A percentile compares a stretch with the other conserved stretches of the same genome.
Evolutionary conservation across 768 basidiomycete species (phyloP).

Genomic region (Collybia sordida): DNA sequence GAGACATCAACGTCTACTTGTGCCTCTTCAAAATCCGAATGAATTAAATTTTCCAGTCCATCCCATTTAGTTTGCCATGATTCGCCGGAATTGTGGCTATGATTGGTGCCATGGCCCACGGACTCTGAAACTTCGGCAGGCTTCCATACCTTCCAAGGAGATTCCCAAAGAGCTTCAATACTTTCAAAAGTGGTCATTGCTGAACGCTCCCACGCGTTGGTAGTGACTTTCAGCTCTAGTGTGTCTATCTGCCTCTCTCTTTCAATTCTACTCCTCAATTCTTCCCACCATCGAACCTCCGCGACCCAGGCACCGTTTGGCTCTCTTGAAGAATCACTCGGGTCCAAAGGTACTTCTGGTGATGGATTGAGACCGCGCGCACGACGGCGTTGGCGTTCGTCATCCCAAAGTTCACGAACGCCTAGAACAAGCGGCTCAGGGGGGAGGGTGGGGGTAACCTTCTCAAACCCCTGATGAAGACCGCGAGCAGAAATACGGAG

Average conservation of each 20-base stretch:
- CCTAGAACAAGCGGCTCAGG: slow-evolving; percentile 80
- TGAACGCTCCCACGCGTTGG: slow-evolving; percentile 62
- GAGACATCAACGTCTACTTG: slow-evolving; percentile 51
- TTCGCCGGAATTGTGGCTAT: background rate
- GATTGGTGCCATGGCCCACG: background rate
- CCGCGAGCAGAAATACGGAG: slow-evolving; percentile 59
- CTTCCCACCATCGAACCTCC: slow-evolving; percentile 76
- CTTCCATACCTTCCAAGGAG: slow-evolving; percentile 56
- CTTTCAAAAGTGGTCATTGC: slow-evolving; percentile 92
- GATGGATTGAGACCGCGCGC: slow-evolving; percentile 70
- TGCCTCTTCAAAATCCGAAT: slow-evolving; percentile 12
- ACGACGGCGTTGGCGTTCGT: slow-evolving; percentile 78
- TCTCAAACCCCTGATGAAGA: slow-evolving; percentile 64
- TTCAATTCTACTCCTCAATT: slow-evolving; percentile 62
- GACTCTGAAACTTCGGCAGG: slow-evolving; percentile 26
- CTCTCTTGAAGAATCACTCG: slow-evolving; percentile 60
- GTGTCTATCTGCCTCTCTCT: slow-evolving; percentile 30
- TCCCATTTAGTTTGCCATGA: slow-evolving; percentile 2
- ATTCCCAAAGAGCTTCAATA: slow-evolving; percentile 82
- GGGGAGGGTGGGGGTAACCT: slow-evolving; percentile 52
- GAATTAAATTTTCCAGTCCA: slow-evolving; percentile 2
- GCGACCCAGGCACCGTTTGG: slow-evolving; percentile 65
- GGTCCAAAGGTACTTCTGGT: slow-evolving; percentile 70
- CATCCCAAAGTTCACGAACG: slow-evolving; percentile 95
- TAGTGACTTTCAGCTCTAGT: slow-evolving; percentile 6